A percentile compares a stretch with the other conserved stretches of the same genome.
Conservation (phyloP, 2,329 filamentous ascomycete species). For the Aspergillus thermomutatus region DNA sequence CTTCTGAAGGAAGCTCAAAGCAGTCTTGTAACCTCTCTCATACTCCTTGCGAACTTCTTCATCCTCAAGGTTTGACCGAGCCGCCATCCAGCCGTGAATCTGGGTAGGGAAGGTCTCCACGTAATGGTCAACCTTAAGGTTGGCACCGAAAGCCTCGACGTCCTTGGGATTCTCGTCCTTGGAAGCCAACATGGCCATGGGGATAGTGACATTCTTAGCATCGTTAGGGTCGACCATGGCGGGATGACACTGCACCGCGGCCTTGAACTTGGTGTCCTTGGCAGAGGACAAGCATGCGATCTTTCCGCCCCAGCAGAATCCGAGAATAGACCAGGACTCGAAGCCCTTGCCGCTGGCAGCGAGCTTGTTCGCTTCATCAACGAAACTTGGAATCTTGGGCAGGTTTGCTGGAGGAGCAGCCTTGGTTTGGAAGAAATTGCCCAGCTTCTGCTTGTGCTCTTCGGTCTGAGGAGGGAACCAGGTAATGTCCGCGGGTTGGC, state of each 20-base stretch:
- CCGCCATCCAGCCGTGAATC: constrained; percentile 49
- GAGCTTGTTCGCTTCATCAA: constrained; percentile 52
- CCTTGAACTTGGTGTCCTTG: constrained; percentile 54
- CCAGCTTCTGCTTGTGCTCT: constrained; percentile 59
- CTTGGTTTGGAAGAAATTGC: constrained; percentile 56
- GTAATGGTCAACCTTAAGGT: constrained; percentile 37
- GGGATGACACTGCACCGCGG: constrained; percentile 55
- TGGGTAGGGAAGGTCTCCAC: constrained; percentile 44
- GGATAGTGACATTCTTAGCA: constrained; percentile 54
- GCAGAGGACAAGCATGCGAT: constrained; percentile 55
- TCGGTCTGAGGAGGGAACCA: constrained; percentile 60
- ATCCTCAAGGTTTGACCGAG: constrained; percentile 39
- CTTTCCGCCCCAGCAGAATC: constrained; percentile 61
- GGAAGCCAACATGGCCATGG: constrained; percentile 55
- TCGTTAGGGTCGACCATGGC: constrained; percentile 60
- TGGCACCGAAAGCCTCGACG: constrained; percentile 38
- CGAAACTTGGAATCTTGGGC: constrained; percentile 52
- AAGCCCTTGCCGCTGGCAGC: constrained; percentile 38
- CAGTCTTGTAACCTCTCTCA: constrained; percentile 41
- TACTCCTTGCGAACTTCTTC: constrained; percentile 41
- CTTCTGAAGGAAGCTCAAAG: constrained; percentile 40
- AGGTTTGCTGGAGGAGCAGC: constrained; percentile 58
- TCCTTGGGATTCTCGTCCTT: constrained; percentile 55
- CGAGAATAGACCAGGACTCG: constrained; percentile 57
- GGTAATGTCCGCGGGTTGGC: constrained; percentile 62